Percentiles rank a stretch among this genome's conserved stretches.
phyloP scores from a whole-genome alignment of 208 protist species.

The Jaenimonas drosophilae region DNA sequence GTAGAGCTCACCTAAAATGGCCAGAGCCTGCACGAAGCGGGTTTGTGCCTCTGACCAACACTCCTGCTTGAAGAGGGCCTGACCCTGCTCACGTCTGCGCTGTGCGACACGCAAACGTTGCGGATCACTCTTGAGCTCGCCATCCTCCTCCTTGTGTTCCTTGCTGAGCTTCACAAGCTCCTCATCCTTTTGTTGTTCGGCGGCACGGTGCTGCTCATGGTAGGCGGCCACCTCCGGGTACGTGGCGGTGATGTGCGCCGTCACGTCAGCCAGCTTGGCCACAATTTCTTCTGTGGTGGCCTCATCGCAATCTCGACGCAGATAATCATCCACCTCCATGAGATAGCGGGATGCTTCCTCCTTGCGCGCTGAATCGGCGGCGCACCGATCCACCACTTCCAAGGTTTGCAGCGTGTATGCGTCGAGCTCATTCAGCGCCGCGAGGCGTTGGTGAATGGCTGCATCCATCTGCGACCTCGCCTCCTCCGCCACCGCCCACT shows the following conservation, averaged over 20 bases:
- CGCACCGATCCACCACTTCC: conserved; percentile 18
- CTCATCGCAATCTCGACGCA: conserved; percentile 19
- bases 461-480: conserved; percentile 24
- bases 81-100: conserved; percentile 58
- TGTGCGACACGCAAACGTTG: conserved; percentile 64
- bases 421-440: conserved; percentile 50
- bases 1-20: conserved; percentile 54
- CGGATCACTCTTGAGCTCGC: conserved; percentile 65
- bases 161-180: conserved; percentile 31
- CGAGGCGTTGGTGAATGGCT: conserved; percentile 31
- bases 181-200: conserved; percentile 32
- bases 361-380: conserved; percentile 10
- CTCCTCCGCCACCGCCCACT: conserved; percentile 21
- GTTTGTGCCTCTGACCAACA: conserved; percentile 57
- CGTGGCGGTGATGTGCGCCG: conserved; percentile 16
- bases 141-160: conserved; percentile 34
- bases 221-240: conserved; percentile 29
- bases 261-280: conserved; percentile 13
- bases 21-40: conserved; percentile 62
- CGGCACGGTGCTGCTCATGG: conserved; percentile 15
- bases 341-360: conserved; percentile 14
- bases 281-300: conserved; percentile 9
- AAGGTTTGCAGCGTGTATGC: conserved; percentile 46
- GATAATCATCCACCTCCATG: conserved; percentile 24
- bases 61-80: conserved; percentile 56